Base-by-base conservation (phyloP, 2,329 filamentous ascomycete genomes). In the Daldinia sp. region DNA sequence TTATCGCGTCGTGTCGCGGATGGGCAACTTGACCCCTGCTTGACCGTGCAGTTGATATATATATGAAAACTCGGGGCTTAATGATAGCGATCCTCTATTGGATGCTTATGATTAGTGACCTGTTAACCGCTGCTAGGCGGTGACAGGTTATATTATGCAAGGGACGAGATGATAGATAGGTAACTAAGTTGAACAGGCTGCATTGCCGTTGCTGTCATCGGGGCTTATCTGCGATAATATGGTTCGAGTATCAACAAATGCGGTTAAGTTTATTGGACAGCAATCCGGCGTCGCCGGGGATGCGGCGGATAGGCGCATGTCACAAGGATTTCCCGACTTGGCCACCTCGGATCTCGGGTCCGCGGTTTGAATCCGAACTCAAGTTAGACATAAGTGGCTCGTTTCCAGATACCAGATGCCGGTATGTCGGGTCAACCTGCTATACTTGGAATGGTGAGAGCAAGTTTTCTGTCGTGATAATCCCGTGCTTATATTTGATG, bases 311-410 rank as follows among this genome's bases (percentile, higher is more conserved):
- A 58, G 59, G 35, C 17, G 59, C 64, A 63, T 61, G 21, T 43
- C 29, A 54, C 52, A 54, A 47, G 48, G 61, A 51, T 27, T 50
- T 39, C 49, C 52, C 34, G 65, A 47, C 43, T 50, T 48, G 34
- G 29, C 49, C 45, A 41, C 34, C 48, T 68, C 59, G 65, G 65
- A 63, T 66, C 59, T 68, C 64, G 54, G 61, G 55, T 52, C 57
- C 21, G 52, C 32, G 19, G 27, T 52, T 30, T 43, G 55, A 63
- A 60, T 43, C 59, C 63, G 65, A 63, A 66, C 53, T 63, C 56
- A 56, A 65, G 41, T 27, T 25, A 21, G 34, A 17, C 45, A 56
- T 61, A 52, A 47, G 4, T 25, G 21, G 27, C 13, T 56, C 21
- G 9, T 52, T 52, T 9, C 32, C 15, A 43, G 43, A 43, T 51